Conservation (phyloP, 1,284 basidiomycete species). For the Heterobasidion parviporum region DNA sequence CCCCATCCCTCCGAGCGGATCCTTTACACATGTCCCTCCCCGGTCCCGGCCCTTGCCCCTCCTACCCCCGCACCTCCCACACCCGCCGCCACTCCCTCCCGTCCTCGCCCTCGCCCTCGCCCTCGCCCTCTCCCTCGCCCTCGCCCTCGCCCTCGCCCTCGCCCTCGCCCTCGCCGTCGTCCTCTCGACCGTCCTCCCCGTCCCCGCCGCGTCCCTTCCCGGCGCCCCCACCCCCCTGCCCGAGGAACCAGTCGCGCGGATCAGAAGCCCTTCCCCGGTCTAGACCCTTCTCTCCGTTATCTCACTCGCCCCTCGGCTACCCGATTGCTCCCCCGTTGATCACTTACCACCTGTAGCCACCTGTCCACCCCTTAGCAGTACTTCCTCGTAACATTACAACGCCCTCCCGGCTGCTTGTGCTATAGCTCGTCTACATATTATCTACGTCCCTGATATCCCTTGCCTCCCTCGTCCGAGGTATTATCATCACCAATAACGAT, state of each 20-base stretch:
- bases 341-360: too few species aligned
- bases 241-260: too few species aligned
- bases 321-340: not conserved
- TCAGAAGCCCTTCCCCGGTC: too few species aligned
- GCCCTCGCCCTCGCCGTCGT: not conserved
- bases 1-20: not conserved
- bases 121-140: not conserved
- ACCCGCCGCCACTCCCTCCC: not conserved
- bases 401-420: too few species aligned
- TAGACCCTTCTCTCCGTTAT: too few species aligned
- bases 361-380: too few species aligned
- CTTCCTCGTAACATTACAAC: too few species aligned
- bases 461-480: not conserved
- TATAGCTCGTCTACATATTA: not conserved
- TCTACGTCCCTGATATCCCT: not conserved
- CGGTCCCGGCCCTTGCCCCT: not conserved
- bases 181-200: not conserved
- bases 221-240: not conserved
- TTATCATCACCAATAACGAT: too few species aligned
- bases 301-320: too few species aligned
- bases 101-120: not conserved
- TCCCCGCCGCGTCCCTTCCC: not conserved
- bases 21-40: not conserved
- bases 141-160: not conserved
- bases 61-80: not conserved